phyloP scores from a whole-genome alignment of 352 stramenopile species.

The Phytophthora pistaciae region DNA sequence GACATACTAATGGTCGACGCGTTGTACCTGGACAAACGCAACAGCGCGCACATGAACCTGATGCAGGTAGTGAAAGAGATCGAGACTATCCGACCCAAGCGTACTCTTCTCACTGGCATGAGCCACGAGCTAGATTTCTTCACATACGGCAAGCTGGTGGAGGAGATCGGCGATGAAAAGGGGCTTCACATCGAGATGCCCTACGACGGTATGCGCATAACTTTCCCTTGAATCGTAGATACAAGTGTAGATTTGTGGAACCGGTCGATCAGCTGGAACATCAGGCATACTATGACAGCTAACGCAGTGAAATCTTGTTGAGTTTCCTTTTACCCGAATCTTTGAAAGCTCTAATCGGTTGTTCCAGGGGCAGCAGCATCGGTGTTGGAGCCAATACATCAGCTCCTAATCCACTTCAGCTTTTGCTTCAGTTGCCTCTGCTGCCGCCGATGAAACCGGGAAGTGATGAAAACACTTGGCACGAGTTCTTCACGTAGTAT shows the following conservation, averaged over 20 bases:
- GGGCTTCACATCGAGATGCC: constrained; percentile 73
- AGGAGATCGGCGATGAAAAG: constrained; percentile 44
- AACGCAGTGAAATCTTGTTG: background rate
- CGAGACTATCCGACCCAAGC: constrained; percentile 57
- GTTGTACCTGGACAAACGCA: constrained; percentile 60
- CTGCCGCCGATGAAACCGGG: no score
- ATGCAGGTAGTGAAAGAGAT: constrained; percentile 61
- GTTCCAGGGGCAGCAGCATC: no score
- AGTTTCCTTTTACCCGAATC: background rate
- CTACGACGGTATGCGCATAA: constrained; percentile 65
- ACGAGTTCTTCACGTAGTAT: no score
- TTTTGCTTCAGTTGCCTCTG: no score
- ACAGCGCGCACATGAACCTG: constrained; percentile 83
- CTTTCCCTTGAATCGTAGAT: constrained; percentile 30
- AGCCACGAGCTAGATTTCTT: constrained; percentile 79
- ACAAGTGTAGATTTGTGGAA: no score
- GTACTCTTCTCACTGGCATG: constrained; percentile 80
- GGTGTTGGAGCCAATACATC: no score
- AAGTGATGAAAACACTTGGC: no score
- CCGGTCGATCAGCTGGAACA: no score
- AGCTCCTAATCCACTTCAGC: no score
- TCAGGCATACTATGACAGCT: no score
- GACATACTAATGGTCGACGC: constrained; percentile 81
- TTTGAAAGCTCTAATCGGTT: background rate
- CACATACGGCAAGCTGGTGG: constrained; percentile 42